These are phyloP conservation scores for Ophiostoma sp. DNA, from an alignment of 2,329 filamentous ascomycete species.

Conservation along the genomic window DNA sequence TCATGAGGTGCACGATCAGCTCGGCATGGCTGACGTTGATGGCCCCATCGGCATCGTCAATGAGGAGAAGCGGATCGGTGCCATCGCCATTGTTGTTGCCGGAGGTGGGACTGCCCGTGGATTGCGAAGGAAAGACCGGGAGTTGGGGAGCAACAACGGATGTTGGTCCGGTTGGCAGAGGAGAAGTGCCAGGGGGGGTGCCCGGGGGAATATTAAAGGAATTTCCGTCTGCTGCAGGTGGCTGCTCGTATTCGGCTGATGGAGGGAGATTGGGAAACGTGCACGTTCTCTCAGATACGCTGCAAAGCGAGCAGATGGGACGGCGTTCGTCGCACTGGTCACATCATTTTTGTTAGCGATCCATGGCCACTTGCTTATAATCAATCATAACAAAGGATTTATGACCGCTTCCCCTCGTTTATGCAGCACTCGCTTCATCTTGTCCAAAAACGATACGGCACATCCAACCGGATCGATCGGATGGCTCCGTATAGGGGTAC, in stretches of 20 bases:
- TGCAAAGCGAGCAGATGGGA: slow-evolving; percentile 35
- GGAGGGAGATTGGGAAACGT: slow-evolving; percentile 27
- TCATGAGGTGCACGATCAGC: slow-evolving; percentile 38
- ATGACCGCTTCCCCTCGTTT: not conserved
- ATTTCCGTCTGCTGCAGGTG: not conserved
- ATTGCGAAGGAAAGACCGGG: slow-evolving; percentile 1
- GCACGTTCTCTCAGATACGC: slow-evolving; percentile 35
- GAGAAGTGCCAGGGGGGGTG: not conserved
- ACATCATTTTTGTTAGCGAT: not conserved
- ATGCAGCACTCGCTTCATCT: not conserved
- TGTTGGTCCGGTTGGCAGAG: not conserved
- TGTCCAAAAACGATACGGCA: not conserved
- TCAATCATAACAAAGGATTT: not conserved
- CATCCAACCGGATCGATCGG: not conserved
- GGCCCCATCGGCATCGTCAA: slow-evolving; percentile 22
- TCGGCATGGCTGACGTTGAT: slow-evolving; percentile 41
- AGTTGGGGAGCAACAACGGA: slow-evolving; percentile 7
- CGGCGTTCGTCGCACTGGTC: slow-evolving; percentile 36
- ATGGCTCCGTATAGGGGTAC: not conserved
- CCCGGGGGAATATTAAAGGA: not conserved
- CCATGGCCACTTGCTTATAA: not conserved
- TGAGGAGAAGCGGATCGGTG: not conserved
- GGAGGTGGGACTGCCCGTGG: not conserved
- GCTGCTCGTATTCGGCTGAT: slow-evolving; percentile 15
- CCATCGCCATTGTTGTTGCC: not conserved